Conservation (phyloP, 2,329 filamentous ascomycete genomes). For the Penicillium capsulatum region DNA sequence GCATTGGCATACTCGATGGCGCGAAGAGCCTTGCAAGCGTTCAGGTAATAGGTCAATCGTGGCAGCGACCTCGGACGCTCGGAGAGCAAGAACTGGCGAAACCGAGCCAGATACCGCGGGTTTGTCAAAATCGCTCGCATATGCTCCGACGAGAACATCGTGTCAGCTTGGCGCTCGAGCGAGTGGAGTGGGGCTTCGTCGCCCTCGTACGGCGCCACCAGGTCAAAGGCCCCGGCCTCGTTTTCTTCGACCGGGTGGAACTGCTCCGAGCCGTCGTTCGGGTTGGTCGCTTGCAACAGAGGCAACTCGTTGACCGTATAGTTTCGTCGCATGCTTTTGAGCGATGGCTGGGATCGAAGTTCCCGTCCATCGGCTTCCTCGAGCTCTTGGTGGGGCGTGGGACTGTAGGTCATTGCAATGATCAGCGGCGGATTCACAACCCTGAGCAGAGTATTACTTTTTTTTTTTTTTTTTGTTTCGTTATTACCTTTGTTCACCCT, state of each 20-base stretch:
- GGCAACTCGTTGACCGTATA: conserved; percentile 23
- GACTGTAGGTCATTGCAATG: conserved; percentile 14
- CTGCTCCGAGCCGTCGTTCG: conserved; percentile 19
- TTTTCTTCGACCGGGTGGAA: conserved; percentile 26
- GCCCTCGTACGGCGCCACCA: conserved; percentile 29
- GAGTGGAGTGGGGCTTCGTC: conserved; percentile 38
- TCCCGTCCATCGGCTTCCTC: background rate
- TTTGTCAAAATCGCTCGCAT: conserved; percentile 62
- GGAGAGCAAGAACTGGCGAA: conserved; percentile 61
- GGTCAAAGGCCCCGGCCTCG: conserved; percentile 25
- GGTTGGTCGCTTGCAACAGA: conserved; percentile 24
- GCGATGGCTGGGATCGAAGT: conserved; percentile 14
- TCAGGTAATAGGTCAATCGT: conserved; percentile 67
- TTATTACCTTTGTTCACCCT: conserved; percentile 5
- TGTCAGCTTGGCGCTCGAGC: conserved; percentile 60
- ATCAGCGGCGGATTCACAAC: too few relatives aligned
- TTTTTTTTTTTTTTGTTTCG: too few relatives aligned
- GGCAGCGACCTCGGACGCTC: conserved; percentile 61
- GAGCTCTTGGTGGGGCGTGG: conserved; percentile 3
- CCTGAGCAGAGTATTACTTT: too few relatives aligned
- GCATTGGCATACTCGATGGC: conserved; percentile 69
- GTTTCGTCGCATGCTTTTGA: conserved; percentile 21
- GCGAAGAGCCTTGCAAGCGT: conserved; percentile 65
- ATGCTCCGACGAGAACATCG: conserved; percentile 63
- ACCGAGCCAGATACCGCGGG: conserved; percentile 58